Evolutionary conservation across 352 stramenopile genomes (phyloP).

Genomic region (Pythium dissotocum): DNA sequence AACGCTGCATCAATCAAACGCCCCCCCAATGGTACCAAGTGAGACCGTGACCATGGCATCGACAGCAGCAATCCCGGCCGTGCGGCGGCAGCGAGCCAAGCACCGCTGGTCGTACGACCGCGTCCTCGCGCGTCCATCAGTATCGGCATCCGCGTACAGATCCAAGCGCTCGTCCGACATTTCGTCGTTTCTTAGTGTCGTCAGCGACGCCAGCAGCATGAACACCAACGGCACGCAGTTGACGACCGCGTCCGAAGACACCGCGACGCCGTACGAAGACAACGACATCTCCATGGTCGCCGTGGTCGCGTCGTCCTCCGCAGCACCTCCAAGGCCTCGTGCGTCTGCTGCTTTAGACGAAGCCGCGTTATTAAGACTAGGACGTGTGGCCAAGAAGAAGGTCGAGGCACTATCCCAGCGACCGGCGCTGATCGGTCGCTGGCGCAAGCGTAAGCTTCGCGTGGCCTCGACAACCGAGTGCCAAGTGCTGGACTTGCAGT

Average conservation of each 20-base stretch:
- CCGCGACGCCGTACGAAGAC: not conserved
- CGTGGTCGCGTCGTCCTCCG: not conserved
- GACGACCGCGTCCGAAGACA: slow-evolving; percentile 1
- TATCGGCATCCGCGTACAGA: not conserved
- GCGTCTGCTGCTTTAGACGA: slow-evolving; percentile 28
- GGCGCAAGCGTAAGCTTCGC: slow-evolving; percentile 29
- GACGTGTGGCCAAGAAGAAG: slow-evolving; percentile 42
- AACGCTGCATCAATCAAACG: too few relatives aligned
- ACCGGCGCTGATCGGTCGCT: slow-evolving; percentile 47
- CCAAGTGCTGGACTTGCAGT: slow-evolving; percentile 45
- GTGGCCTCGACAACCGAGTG: slow-evolving; percentile 35
- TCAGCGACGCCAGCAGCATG: slow-evolving; percentile 21
- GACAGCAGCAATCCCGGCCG: not conserved
- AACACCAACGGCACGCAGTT: slow-evolving; percentile 8
- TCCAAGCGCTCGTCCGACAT: not conserved
- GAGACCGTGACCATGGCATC: not conserved
- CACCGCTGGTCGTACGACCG: not conserved
- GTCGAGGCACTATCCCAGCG: slow-evolving; percentile 46
- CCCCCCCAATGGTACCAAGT: not conserved
- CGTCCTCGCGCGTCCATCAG: not conserved
- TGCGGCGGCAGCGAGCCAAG: not conserved
- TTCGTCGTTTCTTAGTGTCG: slow-evolving; percentile 20
- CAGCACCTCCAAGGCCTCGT: not conserved
- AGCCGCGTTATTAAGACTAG: slow-evolving; percentile 33
- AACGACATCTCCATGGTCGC: not conserved